Evolutionary conservation across 2,329 filamentous ascomycete genomes (phyloP), one percentile per base, ranked within the genome.

Genomic region (Fusarium chuoi): DNA sequence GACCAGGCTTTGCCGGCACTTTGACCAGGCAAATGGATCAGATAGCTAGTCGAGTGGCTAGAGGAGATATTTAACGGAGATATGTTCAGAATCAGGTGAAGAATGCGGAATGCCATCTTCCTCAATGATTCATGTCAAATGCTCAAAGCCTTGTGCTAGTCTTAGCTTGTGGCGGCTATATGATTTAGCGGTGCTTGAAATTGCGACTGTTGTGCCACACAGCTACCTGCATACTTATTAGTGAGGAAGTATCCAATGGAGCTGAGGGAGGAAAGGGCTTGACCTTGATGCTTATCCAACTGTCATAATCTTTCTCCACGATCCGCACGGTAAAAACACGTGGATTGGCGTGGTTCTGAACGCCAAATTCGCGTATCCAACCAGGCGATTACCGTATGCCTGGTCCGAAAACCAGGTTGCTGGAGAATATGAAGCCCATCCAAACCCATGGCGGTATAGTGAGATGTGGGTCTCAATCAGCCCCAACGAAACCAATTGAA

Each of bases 321-420:
- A 39, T 36, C 15, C 30, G 7, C 13, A n/a, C 44, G n/a, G 18
- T 24, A 57, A 44, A 54, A 52, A 55, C 61, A 66, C 65, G 61
- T 68, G 58, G 61, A 56, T 54, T 51, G 45, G 54, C 49, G 54
- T 65, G 44, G 30, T 30, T 36, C 28, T 28, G 30, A 59, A 45
- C 38, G 30, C n/a, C 42, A 62, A 58, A 51, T 52, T 76, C 63
- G 42, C 28, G 46, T 59, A 52, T 55, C 28, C 36, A 38, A 41
- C 52, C 35, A 55, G 42, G 45, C 46, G 41, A 45, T 51, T 46
- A 46, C 59, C 46, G 45, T 64, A 46, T 56, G 39, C 51, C 54
- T 62, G 65, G 62, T 71, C 68, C 67, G 51, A 55, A 72, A 68
- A 72, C 71, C 71, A 68, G 71, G 71, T 65, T 72, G 33, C 54